Evolutionary conservation across 768 basidiomycete genomes (phyloP), one percentile per base, ranked within the genome.

Genomic region (Sarcodon aspratus): DNA sequence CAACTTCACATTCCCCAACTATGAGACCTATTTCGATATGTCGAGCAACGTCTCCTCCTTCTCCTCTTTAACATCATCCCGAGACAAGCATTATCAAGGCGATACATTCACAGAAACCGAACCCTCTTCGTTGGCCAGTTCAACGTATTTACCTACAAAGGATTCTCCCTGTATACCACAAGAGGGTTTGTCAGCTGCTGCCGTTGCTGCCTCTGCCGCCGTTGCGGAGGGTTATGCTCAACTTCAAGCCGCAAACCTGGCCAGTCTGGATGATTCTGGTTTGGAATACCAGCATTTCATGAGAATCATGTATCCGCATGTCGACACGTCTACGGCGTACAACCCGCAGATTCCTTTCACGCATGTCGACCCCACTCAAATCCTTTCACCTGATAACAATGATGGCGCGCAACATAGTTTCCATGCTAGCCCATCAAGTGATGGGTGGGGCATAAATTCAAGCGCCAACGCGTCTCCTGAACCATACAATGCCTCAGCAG

Each of bases 281-380:
- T 62, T 85, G 40, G 79, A 83, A 54, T 87, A 80, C 56, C 70
- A 73, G 54, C 79, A 80, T 52, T 63, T 89, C 47, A 76, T 88
- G 65, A 74, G 77, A 40, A 68, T 85, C 55, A 75, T 78, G 53
- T 85, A 81, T 61, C 66, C 80, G 27, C 66, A 69, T 50, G 62
- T 79, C 50, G 77, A 80, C 52, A 60, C 65, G 32, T 61, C 67
- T 4, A 59, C 63, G 36, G 62, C 46, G 33, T 46, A 50, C 33
- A 10, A 48, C 48, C 45, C 32, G n/a, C 72, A 74, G 53, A 65
- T 67, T 43, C 75, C 77, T 7, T 86, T 76, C 65, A 87, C 85
- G 34, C 83, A 86, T 63, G 86, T 97, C 51, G 90, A 97, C 67
- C 94, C 94, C 7, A 85, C 85, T n/a, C 90, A 95, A 66, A 86